Evolutionary conservation across 257 asterid species (phyloP), one percentile per base, ranked within the genome.

Genomic region (Solanum peruvianum): DNA sequence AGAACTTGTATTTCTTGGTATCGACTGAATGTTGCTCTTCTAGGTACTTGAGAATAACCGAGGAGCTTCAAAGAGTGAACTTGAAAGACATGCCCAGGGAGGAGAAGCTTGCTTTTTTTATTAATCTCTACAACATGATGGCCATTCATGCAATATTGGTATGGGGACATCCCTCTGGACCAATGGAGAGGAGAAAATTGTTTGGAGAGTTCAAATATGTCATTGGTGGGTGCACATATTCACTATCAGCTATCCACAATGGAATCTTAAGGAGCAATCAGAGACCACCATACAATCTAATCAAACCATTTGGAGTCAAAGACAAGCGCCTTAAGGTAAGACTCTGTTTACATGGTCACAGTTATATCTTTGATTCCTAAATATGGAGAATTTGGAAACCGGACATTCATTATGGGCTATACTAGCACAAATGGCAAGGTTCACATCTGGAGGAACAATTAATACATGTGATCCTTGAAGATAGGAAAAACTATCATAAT

Each of bases 41-140:
- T 83, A 96, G 98, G 95, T 96, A 93, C 92, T 91, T 95, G 94
- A 90, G 98, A 93, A 93, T 92, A 87, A 88, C 88, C 44, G 98
- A 96, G 92, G 98, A 95, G 92, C 99, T 96, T 91, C 99, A 96
- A 88, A 93, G 98, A 87, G 98, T 94, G 49, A 95, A 94, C 86
- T 81, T 95, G 87, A 76, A 87, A 62, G 93, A 92, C 67, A 91
- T 96, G 93, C 60, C 94, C 42, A 91, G 98, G 89, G 99, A 96
- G 92, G 98, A 95, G 89, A 96, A 94, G 89, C 94, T 96, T 62
- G 92, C 98, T 7, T 96, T 96, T 89, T 94, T 95, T 89, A 92
- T 96, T 83, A 96, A 96, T 92, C 95, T 96, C 52, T 95, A 90
- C 91, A 96, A 93, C 64, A 92, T 93, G 95, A 93, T 93, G 98